phyloP scores from a whole-genome alignment of 805 yeast genomes.

The Kuraishia hungarica region DNA sequence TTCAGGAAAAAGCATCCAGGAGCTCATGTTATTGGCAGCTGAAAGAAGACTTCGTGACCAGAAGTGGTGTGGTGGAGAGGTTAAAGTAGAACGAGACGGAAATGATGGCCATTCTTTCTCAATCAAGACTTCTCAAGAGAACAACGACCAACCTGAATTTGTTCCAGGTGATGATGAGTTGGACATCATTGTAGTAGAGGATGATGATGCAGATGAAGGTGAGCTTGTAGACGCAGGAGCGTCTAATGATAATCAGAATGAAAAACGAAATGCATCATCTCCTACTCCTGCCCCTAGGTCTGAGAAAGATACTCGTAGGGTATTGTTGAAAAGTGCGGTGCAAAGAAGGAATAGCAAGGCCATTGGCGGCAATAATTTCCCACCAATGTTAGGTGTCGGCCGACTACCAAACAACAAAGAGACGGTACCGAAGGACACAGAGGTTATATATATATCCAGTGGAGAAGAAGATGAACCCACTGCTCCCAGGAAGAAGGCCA shows the following conservation, averaged over 20 bases:
- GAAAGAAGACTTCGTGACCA: conserved; percentile 48
- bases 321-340: not conserved
- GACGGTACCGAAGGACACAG: not conserved
- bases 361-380: not conserved
- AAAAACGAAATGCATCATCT: too few relatives aligned
- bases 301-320: not conserved
- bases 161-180: conserved; percentile 30
- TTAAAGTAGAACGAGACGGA: conserved; percentile 13
- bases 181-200: conserved; percentile 18
- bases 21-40: conserved; percentile 50
- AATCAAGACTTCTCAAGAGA: not conserved
- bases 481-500: not conserved
- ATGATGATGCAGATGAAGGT: conserved; percentile 1
- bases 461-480: not conserved
- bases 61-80: conserved; percentile 33
- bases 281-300: not conserved
- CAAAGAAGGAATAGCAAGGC: not conserved
- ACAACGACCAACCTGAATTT: conserved; percentile 10
- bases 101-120: conserved; percentile 6
- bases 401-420: not conserved
- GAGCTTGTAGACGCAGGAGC: not conserved
- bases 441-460: not conserved
- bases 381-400: not conserved
- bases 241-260: not conserved
- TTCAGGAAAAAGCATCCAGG: conserved; percentile 24